Percentiles rank a stretch among this genome's conserved stretches.
phyloP scores from a whole-genome alignment of 768 basidiomycete species.

The Boletales sp. region DNA sequence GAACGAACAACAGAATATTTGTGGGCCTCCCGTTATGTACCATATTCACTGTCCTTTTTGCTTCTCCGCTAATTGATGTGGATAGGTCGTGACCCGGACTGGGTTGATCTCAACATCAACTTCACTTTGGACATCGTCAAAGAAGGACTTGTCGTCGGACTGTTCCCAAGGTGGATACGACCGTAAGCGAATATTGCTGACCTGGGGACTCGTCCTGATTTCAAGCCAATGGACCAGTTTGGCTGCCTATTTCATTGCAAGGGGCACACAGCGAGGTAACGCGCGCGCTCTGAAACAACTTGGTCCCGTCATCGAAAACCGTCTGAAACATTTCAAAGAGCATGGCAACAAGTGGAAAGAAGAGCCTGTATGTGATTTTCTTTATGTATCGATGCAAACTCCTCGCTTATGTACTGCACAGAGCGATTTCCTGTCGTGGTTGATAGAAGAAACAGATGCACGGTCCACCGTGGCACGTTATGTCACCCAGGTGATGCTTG shows the following conservation, averaged over 20 bases:
- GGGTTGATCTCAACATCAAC: slow-evolving; percentile 26
- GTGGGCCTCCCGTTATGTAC: slow-evolving; percentile 44
- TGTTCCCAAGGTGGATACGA: slow-evolving; percentile 32
- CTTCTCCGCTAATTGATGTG: not conserved
- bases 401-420: not conserved
- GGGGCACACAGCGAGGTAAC: slow-evolving; percentile 3
- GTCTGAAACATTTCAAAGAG: slow-evolving; percentile 18
- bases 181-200: slow-evolving; percentile 20
- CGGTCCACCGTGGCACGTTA: slow-evolving; percentile 17
- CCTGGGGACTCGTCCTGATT: not conserved
- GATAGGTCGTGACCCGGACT: slow-evolving; percentile 38
- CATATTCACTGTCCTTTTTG: slow-evolving; percentile 6
- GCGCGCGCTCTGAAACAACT: slow-evolving; percentile 12
- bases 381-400: not conserved
- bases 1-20: slow-evolving; percentile 43
- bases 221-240: slow-evolving; percentile 8
- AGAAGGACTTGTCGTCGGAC: slow-evolving; percentile 18
- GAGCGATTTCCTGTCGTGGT: slow-evolving; percentile 32
- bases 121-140: slow-evolving; percentile 29
- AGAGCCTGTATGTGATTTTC: slow-evolving; percentile 26
- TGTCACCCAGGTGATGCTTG: slow-evolving; percentile 14
- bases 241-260: slow-evolving; percentile 10
- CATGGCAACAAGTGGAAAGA: slow-evolving; percentile 25
- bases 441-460: slow-evolving; percentile 24
- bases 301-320: slow-evolving; percentile 27